A percentile compares a stretch with the other conserved stretches of the same genome.
phyloP scores from a whole-genome alignment of 2,329 filamentous ascomycete species.

The Xylariales sp. region DNA sequence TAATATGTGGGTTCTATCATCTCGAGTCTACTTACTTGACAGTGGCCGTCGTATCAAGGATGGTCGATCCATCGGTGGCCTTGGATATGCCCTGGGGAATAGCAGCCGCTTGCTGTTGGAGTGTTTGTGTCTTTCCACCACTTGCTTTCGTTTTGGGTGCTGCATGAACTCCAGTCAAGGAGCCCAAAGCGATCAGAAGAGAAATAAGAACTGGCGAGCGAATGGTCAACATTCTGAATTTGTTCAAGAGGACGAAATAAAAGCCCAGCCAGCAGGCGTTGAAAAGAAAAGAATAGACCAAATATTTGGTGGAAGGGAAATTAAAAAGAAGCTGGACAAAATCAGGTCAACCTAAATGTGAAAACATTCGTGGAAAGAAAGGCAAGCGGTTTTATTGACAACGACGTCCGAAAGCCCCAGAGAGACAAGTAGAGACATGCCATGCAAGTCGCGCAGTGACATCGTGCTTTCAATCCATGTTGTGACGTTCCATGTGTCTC shows the following conservation, averaged over 20 bases:
- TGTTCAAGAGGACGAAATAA: constrained; percentile 5
- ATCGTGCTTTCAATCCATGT: too few species aligned
- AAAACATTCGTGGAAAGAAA: too few species aligned
- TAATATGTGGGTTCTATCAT: neutral
- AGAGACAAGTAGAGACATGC: too few species aligned
- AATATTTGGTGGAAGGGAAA: constrained; percentile 5
- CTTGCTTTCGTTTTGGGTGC: constrained; percentile 12
- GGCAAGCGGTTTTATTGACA: too few species aligned
- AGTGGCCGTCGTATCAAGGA: constrained; percentile 48
- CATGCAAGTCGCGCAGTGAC: too few species aligned
- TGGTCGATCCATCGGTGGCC: constrained; percentile 50
- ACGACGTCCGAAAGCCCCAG: too few species aligned
- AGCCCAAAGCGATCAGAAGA: constrained; percentile 14
- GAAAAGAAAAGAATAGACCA: constrained; percentile 4
- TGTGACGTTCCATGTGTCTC: too few species aligned
- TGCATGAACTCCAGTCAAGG: too few species aligned
- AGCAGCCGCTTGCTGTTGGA: constrained; percentile 19
- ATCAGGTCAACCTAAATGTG: too few species aligned
- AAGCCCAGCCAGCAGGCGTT: too few species aligned
- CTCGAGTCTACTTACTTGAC: constrained; percentile 39
- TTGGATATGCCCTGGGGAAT: constrained; percentile 31
- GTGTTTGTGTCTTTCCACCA: constrained; percentile 15
- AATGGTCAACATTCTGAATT: constrained; percentile 20
- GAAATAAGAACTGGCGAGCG: constrained; percentile 17
- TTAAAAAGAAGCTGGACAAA: neutral